Percentiles rank a stretch among this genome's conserved stretches.
phyloP scores from a whole-genome alignment of 1,139 yeast species.

The Yamadazyma blattariae region DNA sequence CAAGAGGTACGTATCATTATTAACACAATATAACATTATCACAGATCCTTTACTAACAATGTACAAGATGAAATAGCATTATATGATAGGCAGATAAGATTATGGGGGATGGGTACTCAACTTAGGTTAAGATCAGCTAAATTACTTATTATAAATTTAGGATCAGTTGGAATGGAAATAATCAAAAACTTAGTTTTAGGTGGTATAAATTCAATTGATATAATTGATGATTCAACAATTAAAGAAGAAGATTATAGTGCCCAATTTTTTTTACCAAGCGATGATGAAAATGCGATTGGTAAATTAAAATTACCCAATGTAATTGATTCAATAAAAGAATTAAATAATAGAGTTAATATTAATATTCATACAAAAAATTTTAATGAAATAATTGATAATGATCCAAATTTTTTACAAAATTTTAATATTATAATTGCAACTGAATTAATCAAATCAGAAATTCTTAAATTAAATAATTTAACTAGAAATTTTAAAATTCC shows the following conservation, averaged over 20 bases:
- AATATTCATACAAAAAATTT: slow-evolving; percentile 37
- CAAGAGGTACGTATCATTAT: slow-evolving; percentile 14
- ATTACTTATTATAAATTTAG: slow-evolving; percentile 63
- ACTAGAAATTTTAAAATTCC: slow-evolving; percentile 61
- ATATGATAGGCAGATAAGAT: slow-evolving; percentile 90
- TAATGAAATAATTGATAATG: slow-evolving; percentile 17
- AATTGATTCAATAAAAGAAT: slow-evolving; percentile 53
- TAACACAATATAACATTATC: neutral
- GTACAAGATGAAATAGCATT: slow-evolving; percentile 75
- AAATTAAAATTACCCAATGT: slow-evolving; percentile 54
- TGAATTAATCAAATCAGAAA: slow-evolving; percentile 48
- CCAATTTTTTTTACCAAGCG: slow-evolving; percentile 72
- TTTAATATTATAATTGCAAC: slow-evolving; percentile 79
- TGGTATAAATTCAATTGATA: slow-evolving; percentile 76
- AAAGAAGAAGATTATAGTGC: slow-evolving; percentile 65
- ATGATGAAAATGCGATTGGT: slow-evolving; percentile 44
- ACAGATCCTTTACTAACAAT: slow-evolving; percentile 5
- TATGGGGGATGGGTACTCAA: slow-evolving; percentile 98
- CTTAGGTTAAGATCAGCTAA: slow-evolving; percentile 71
- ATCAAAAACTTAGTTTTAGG: slow-evolving; percentile 85
- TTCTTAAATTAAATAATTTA: slow-evolving; percentile 44
- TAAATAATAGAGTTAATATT: slow-evolving; percentile 74
- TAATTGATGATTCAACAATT: slow-evolving; percentile 59
- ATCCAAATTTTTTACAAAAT: slow-evolving; percentile 43
- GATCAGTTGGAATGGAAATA: slow-evolving; percentile 75